Percentiles rank a stretch among this genome's conserved stretches.
phyloP scores from a whole-genome alignment of 148 eudicot species.

The Rhododendron griersonianum region DNA sequence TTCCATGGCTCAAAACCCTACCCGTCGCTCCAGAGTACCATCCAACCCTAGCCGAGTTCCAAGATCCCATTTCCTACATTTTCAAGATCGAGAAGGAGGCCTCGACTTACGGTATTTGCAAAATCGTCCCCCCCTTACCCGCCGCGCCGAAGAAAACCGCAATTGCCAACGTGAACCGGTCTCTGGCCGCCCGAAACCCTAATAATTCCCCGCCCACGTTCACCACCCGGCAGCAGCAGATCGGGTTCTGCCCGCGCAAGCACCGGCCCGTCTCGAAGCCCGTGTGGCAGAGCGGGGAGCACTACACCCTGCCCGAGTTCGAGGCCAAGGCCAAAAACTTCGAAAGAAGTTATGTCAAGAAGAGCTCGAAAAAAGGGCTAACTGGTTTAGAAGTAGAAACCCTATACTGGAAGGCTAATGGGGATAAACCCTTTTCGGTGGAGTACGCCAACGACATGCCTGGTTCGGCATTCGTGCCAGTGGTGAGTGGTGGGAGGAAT shows the following conservation, averaged over 20 bases:
- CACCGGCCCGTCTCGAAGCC: constrained; percentile 79
- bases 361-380: constrained; percentile 36
- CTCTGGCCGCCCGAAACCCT: constrained; percentile 44
- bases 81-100: constrained; percentile 92
- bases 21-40: constrained; percentile 93
- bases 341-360: constrained; percentile 60
- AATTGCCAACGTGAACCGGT: constrained; percentile 53
- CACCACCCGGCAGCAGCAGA: constrained; percentile 82
- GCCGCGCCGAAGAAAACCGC: constrained; percentile 48
- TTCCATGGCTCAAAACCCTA: constrained; percentile 82
- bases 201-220: constrained; percentile 46
- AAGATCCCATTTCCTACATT: constrained; percentile 93
- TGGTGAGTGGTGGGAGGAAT: constrained; percentile 24
- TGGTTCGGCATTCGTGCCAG: constrained; percentile 65
- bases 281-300: constrained; percentile 93
- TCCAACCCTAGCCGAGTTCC: constrained; percentile 82
- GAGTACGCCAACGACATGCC: constrained; percentile 99
- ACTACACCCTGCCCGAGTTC: constrained; percentile 57
- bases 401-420: constrained; percentile 84
- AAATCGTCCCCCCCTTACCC: constrained; percentile 83
- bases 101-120: constrained; percentile 81
- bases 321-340: constrained; percentile 74
- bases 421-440: constrained; percentile 72
- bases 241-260: constrained; percentile 93
- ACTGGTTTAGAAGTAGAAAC: constrained; percentile 64